phyloP scores from a whole-genome alignment of 768 basidiomycete genomes.

The Pisolithus orientalis region DNA sequence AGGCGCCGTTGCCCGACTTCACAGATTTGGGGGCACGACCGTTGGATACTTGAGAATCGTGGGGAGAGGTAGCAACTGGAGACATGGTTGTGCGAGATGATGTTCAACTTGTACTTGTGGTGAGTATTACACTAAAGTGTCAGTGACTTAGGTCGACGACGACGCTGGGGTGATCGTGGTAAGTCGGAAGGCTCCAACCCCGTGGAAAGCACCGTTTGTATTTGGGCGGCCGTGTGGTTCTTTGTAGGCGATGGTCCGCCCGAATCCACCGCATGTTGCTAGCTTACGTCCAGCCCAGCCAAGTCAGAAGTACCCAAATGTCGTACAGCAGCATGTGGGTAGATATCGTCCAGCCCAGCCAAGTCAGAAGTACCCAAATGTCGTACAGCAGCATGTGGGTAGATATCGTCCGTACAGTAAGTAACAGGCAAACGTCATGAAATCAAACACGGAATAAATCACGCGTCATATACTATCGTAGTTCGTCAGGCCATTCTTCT shows the following conservation, averaged over 20 bases:
- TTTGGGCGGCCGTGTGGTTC: not conserved
- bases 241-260: not conserved
- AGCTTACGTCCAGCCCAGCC: not conserved
- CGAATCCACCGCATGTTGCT: not conserved
- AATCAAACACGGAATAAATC: not conserved
- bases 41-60: constrained; percentile 3
- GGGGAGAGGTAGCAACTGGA: constrained; percentile 14
- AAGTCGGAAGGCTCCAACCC: too few species aligned
- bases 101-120: not conserved
- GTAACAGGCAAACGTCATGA: not conserved
- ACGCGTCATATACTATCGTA: constrained; percentile 35
- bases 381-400: too few species aligned
- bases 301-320: too few species aligned
- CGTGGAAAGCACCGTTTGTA: too few species aligned
- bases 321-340: too few species aligned
- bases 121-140: not conserved
- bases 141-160: too few species aligned
- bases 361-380: too few species aligned
- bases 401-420: too few species aligned
- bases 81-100: constrained; percentile 14
- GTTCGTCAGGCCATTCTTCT: constrained; percentile 61
- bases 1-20: constrained; percentile 6
- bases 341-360: not conserved
- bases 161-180: too few species aligned
- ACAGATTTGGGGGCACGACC: constrained; percentile 10